These are phyloP conservation scores for Orbilia brochopaga DNA, from an alignment of 2,329 filamentous ascomycete genomes.

Conservation along the genomic window DNA sequence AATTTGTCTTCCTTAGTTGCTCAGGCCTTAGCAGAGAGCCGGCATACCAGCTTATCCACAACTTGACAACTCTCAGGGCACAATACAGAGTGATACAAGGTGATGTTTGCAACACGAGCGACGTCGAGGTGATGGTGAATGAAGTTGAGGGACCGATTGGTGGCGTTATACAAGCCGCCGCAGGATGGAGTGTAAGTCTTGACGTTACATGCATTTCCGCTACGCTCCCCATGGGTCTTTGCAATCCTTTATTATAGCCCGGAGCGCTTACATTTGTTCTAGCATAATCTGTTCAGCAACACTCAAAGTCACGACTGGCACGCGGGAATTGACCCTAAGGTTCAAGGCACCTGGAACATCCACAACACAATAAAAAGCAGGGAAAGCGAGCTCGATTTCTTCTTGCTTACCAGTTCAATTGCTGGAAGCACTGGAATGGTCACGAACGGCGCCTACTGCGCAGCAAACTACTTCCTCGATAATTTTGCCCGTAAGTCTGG, in stretches of 20 bases:
- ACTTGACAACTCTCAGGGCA: conserved; percentile 54
- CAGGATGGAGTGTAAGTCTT: conserved; percentile 52
- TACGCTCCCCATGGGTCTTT: too few species aligned
- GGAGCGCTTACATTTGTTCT: background rate
- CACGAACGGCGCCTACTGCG: conserved; percentile 61
- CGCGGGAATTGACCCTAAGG: conserved; percentile 54
- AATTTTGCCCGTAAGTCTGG: conserved; percentile 53
- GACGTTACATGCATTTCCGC: too few species aligned
- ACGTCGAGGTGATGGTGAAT: conserved; percentile 21
- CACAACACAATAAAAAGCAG: conserved; percentile 60
- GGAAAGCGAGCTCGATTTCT: conserved; percentile 58
- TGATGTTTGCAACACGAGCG: conserved; percentile 44
- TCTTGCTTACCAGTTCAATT: conserved; percentile 60
- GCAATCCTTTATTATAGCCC: background rate
- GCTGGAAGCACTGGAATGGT: conserved; percentile 57
- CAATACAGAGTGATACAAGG: conserved; percentile 53
- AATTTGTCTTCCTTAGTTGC: conserved; percentile 63
- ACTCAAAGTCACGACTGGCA: conserved; percentile 54
- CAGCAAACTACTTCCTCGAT: conserved; percentile 61
- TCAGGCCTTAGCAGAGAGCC: conserved; percentile 54
- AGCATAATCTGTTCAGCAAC: conserved; percentile 55
- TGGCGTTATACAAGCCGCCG: conserved; percentile 58
- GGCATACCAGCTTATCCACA: conserved; percentile 52
- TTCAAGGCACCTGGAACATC: conserved; percentile 63
- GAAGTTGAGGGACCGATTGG: conserved; percentile 51